These are phyloP conservation scores for Mesotaenium endlicherianum DNA, from an alignment of 139 green algal genomes.

Conservation along the genomic window DNA sequence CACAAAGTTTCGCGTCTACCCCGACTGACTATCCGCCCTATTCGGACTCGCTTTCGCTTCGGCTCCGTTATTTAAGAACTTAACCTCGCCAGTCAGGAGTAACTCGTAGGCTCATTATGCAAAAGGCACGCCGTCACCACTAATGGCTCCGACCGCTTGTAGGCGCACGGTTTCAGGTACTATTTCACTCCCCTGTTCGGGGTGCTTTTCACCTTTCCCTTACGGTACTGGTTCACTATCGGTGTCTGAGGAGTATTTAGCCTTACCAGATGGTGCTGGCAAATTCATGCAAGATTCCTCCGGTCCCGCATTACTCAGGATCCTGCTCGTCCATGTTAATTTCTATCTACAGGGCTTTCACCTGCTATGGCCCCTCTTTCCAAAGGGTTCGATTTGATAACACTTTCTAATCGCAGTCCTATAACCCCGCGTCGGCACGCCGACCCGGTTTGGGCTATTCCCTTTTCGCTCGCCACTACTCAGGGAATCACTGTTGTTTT, in stretches of 20 bases:
- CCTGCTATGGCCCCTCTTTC: slow-evolving; percentile 64
- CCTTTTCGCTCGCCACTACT: slow-evolving; percentile 71
- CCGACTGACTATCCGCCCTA: slow-evolving; percentile 41
- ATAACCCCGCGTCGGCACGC: too few species aligned
- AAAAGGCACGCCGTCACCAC: slow-evolving; percentile 68
- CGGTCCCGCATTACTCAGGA: slow-evolving; percentile 14
- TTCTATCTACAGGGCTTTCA: slow-evolving; percentile 73
- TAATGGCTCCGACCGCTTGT: slow-evolving; percentile 59
- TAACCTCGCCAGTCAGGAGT: slow-evolving; percentile 61
- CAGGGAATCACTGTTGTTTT: slow-evolving; percentile 69
- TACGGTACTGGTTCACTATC: slow-evolving; percentile 77
- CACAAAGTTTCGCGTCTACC: slow-evolving; percentile 69
- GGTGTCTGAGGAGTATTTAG: slow-evolving; percentile 67
- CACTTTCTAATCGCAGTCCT: too few species aligned
- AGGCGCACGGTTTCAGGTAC: slow-evolving; percentile 58
- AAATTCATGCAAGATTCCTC: slow-evolving; percentile 51
- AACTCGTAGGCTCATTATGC: slow-evolving; percentile 70
- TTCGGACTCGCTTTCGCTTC: slow-evolving; percentile 61
- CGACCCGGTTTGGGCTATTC: slow-evolving; percentile 55
- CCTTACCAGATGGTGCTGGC: slow-evolving; percentile 60
- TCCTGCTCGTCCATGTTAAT: slow-evolving; percentile 1
- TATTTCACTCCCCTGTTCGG: slow-evolving; percentile 63
- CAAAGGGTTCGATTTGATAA: slow-evolving; percentile 53
- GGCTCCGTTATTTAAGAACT: slow-evolving; percentile 60
- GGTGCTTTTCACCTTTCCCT: slow-evolving; percentile 73